phyloP scores from a whole-genome alignment of 768 basidiomycete genomes.

The Lactifluus pinguis region DNA sequence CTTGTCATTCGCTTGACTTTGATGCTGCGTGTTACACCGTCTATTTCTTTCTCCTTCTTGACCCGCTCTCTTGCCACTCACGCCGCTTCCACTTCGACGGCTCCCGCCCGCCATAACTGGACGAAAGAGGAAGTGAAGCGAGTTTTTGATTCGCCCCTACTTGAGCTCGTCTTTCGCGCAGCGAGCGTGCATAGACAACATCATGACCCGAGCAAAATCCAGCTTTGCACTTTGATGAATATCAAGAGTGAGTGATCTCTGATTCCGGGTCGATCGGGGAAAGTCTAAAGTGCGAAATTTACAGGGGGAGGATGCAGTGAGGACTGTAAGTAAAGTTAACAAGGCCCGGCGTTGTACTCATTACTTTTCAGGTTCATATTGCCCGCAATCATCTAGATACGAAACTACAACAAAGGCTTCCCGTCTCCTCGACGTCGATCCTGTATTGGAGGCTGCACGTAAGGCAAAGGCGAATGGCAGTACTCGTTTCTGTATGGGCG shows the following conservation, averaged over 20 bases:
- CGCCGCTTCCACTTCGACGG: constrained; percentile 26
- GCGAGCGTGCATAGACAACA: constrained; percentile 76
- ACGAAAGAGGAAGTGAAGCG: constrained; percentile 68
- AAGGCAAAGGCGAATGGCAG: constrained; percentile 95
- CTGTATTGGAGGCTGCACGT: constrained; percentile 86
- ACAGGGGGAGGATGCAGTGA: constrained; percentile 91
- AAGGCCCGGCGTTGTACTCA: constrained; percentile 9
- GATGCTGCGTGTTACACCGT: constrained; percentile 34
- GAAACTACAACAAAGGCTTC: constrained; percentile 84
- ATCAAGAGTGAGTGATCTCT: constrained; percentile 76
- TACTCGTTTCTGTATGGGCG: constrained; percentile 98
- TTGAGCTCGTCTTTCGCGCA: constrained; percentile 84
- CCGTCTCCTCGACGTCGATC: constrained; percentile 78
- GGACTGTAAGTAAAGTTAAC: constrained; percentile 56
- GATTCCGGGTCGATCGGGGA: constrained; percentile 19
- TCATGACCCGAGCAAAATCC: constrained; percentile 85
- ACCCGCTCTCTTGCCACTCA: constrained; percentile 57
- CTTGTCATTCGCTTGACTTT: background rate
- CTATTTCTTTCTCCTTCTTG: constrained; percentile 22
- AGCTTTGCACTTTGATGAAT: constrained; percentile 96
- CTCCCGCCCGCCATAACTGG: constrained; percentile 56
- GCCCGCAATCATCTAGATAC: constrained; percentile 95
- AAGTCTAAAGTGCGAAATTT: constrained; percentile 13
- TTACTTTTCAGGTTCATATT: constrained; percentile 72
- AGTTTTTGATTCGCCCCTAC: constrained; percentile 77